phyloP scores from a whole-genome alignment of 2,329 filamentous ascomycete genomes.

The Ceratocystis papillata region DNA sequence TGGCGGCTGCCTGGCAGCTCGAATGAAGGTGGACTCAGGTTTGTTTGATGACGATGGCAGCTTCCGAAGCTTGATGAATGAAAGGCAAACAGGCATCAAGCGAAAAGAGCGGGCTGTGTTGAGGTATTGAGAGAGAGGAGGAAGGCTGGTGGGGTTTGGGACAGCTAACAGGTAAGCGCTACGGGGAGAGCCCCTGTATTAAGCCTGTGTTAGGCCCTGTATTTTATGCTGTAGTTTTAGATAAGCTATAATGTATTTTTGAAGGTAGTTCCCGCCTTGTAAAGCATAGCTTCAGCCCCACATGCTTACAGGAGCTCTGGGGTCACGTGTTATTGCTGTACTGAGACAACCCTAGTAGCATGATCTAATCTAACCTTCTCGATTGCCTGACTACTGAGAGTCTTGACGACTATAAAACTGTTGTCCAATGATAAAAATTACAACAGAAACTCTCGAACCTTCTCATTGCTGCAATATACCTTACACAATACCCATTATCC shows the following conservation, averaged over 20 bases:
- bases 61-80: not conserved
- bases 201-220: not conserved
- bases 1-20: not conserved
- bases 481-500: not conserved
- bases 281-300: not conserved
- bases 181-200: slow-evolving; percentile 8
- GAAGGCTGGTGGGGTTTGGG: slow-evolving; percentile 10
- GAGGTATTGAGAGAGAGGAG: not conserved
- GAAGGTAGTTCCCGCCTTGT: not conserved
- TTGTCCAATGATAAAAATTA: too few relatives aligned
- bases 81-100: not conserved
- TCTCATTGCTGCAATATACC: not conserved
- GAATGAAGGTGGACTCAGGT: not conserved
- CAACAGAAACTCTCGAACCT: not conserved
- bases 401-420: not conserved
- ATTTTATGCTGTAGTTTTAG: not conserved
- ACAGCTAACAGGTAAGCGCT: slow-evolving; percentile 7
- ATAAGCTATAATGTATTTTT: not conserved
- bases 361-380: too few relatives aligned
- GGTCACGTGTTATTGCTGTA: too few relatives aligned
- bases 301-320: not conserved
- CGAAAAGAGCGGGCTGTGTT: not conserved
- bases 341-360: too few relatives aligned
- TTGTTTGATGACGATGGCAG: slow-evolving; percentile 10
- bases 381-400: slow-evolving; percentile 9